phyloP scores from a whole-genome alignment of 352 stramenopile genomes.

The Phytophthora gonapodyides region DNA sequence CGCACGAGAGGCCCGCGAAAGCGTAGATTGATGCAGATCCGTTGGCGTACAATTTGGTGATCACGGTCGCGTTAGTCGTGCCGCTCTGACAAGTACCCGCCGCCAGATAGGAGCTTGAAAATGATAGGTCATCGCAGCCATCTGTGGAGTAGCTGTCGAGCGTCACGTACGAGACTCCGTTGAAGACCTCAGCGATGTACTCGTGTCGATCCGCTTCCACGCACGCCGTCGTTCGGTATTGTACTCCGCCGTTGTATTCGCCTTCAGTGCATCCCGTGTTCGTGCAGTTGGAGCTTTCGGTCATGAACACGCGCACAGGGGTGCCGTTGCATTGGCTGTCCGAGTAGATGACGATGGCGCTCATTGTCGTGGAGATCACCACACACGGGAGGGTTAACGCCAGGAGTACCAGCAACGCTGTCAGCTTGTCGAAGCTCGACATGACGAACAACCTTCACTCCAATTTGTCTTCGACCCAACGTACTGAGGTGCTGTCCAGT shows the following conservation, averaged over 20 bases:
- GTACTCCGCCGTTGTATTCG: slow-evolving; percentile 19
- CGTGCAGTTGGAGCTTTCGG: slow-evolving; percentile 10
- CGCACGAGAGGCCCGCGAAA: slow-evolving; percentile 19
- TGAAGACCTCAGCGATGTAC: slow-evolving; percentile 25
- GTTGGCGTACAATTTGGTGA: slow-evolving; percentile 27
- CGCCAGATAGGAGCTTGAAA: slow-evolving; percentile 22
- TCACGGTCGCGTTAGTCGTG: slow-evolving; percentile 20
- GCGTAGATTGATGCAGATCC: slow-evolving; percentile 20
- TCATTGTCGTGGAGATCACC: slow-evolving; percentile 5
- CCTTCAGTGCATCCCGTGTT: slow-evolving; percentile 11
- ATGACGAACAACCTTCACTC: background rate
- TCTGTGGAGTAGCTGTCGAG: slow-evolving; percentile 9
- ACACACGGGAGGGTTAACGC: background rate
- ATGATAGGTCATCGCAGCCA: slow-evolving; percentile 12
- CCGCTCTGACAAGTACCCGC: slow-evolving; percentile 26
- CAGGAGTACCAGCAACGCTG: background rate
- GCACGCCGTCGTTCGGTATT: slow-evolving; percentile 13
- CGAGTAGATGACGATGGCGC: slow-evolving; percentile 19
- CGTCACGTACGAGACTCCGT: slow-evolving; percentile 25
- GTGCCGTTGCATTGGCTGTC: slow-evolving; percentile 24
- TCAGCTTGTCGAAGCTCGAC: background rate
- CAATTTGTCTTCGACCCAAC: too few relatives aligned
- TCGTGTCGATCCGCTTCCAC: slow-evolving; percentile 17
- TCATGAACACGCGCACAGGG: slow-evolving; percentile 24
- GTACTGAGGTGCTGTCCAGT: too few relatives aligned